phyloP scores from a whole-genome alignment of 306 rosid species.

The Corylus heterophylla region DNA sequence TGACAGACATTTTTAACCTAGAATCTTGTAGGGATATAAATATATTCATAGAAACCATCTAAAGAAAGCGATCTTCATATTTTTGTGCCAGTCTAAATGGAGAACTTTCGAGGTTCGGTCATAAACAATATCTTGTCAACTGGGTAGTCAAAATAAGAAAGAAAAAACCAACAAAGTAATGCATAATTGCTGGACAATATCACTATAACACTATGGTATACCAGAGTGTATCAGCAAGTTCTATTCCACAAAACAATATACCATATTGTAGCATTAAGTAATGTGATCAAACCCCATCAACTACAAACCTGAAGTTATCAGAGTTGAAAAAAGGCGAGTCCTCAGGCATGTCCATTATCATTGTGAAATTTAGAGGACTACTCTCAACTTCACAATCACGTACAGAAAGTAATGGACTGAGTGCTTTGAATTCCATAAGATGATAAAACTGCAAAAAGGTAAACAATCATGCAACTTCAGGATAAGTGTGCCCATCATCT shows the following conservation, averaged over 20 bases:
- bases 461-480: constrained; percentile 20
- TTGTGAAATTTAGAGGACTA: constrained; percentile 60
- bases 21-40: not conserved
- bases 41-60: not conserved
- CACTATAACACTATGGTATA: not conserved
- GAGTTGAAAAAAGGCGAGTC: constrained; percentile 55
- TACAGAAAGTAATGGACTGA: constrained; percentile 51
- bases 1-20: not conserved
- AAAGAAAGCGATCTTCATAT: not conserved
- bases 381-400: constrained; percentile 44
- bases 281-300: not conserved
- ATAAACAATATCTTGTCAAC: not conserved
- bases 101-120: not conserved
- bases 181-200: not conserved
- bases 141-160: not conserved
- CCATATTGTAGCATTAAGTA: not conserved
- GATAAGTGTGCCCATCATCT: constrained; percentile 3
- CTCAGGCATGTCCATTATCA: constrained; percentile 63
- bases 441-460: constrained; percentile 51
- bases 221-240: not conserved
- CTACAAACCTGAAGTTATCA: constrained; percentile 66
- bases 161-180: not conserved
- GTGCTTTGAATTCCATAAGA: constrained; percentile 59
- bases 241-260: no score
- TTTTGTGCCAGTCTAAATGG: not conserved